Base-by-base conservation (phyloP, 352 stramenopile genomes). In the Globisporangium alternatum region DNA sequence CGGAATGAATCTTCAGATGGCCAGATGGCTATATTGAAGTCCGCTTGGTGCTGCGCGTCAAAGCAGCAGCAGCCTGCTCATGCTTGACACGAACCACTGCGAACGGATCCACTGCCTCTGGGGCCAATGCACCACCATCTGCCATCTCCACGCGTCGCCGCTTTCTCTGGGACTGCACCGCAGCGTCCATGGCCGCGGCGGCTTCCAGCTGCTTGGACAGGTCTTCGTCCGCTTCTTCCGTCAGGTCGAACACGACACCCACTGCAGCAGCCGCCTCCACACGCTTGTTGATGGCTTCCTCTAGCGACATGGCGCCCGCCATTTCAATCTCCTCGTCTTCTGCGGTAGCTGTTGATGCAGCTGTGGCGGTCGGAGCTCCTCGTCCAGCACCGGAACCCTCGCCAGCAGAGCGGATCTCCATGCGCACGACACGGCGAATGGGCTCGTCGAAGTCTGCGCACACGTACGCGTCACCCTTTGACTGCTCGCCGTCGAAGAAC, bases 171-270 rank as follows among this genome's bases (percentile, higher is more conserved):
- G 69, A 62, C 33, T 47, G 53, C 1, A 1, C n/a, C 30, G 35
- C 45, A 2, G 56, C 44, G 4, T 75, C 62, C 19, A 62, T 49
- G 15, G 68, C 65, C 31, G 65, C 64, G 15, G 68, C 75, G 5
- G 68, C 66, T 8, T 61, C 60, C 17, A 83, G 44, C 22, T 86
- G 77, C 21, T 72, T 58, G 31, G 62, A 59, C 22, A 83, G 45
- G 37, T 77, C 63, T 15, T 82, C 68, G 2, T 78, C 67, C 1
- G 69, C 76, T 33, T 90, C 81, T 51, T 87, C 78, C 8, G 81
- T 90, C 22, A 93, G 71, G 60, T 93, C 81, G 51, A 93, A 83
- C 8, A 91, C 74, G 45, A 84, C 70, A 13, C 83, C 83, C 52
- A 78, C 70, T 30, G 78, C 80, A 9, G 67, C 68, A 3, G 83